Conservation (phyloP, 2,329 filamentous ascomycete species). For the Didymella pinodella region DNA sequence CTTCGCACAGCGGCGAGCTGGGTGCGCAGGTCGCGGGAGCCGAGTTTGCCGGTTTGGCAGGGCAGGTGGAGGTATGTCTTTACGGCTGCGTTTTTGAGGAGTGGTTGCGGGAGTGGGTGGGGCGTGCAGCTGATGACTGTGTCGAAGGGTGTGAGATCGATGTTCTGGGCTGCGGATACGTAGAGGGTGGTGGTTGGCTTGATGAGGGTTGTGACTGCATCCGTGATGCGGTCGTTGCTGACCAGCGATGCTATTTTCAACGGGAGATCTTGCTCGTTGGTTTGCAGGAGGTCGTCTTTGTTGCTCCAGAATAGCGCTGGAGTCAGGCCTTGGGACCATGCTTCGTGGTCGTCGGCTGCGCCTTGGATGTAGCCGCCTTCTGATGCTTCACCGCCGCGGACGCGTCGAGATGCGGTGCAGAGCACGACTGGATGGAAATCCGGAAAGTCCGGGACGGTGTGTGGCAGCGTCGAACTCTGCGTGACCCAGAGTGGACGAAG, state of each 20-base stretch:
- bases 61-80: constrained; percentile 66
- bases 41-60: constrained; percentile 76
- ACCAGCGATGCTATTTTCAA: constrained; percentile 58
- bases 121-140: constrained; percentile 56
- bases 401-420: constrained; percentile 81
- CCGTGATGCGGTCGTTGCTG: constrained; percentile 21
- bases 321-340: constrained; percentile 85
- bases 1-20: constrained; percentile 69
- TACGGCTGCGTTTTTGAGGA: constrained; percentile 24
- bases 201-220: constrained; percentile 49
- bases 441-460: constrained; percentile 57
- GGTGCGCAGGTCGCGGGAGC: constrained; percentile 80
- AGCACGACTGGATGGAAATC: constrained; percentile 78
- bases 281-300: constrained; percentile 64
- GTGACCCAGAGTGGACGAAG: constrained; percentile 83
- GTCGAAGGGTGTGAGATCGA: constrained; percentile 49
- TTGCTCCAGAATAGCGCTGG: constrained; percentile 82
- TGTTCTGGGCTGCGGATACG: constrained; percentile 51
- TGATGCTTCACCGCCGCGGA: constrained; percentile 71
- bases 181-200: constrained; percentile 53
- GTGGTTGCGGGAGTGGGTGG: constrained; percentile 43
- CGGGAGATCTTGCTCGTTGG: constrained; percentile 71
- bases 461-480: constrained; percentile 65
- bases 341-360: constrained; percentile 92
- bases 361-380: constrained; percentile 89